phyloP scores from a whole-genome alignment of 768 basidiomycete species.

The Leccinum uliginosum region DNA sequence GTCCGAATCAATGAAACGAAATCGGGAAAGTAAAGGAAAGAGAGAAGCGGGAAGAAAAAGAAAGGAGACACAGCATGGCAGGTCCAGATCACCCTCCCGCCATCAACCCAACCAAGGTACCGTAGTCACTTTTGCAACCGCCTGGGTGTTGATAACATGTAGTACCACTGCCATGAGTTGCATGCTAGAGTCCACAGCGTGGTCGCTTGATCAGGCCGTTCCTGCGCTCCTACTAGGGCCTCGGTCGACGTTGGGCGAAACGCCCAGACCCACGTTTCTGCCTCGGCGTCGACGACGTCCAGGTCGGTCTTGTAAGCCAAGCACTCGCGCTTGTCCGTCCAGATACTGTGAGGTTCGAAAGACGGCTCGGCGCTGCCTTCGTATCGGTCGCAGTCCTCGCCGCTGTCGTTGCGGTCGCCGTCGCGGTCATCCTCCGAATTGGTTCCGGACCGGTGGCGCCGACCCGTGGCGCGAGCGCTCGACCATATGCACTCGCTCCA shows the following conservation, averaged over 20 bases:
- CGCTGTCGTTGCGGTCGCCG: neutral
- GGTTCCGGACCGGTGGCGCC: constrained; percentile 10
- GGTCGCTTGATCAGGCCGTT: neutral
- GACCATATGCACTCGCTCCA: neutral
- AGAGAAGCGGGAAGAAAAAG: neutral
- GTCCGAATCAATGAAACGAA: neutral
- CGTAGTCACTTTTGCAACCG: neutral
- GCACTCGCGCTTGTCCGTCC: constrained; percentile 2
- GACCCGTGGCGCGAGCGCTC: constrained; percentile 8
- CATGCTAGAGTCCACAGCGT: neutral
- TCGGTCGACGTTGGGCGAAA: constrained; percentile 10
- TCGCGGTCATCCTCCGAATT: neutral
- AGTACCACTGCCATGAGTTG: neutral
- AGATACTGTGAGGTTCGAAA: neutral
- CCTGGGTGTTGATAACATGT: neutral
- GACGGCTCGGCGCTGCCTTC: neutral
- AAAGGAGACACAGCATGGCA: constrained; percentile 8
- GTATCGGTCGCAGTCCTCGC: neutral
- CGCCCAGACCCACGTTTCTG: neutral
- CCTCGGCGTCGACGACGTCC: constrained; percentile 4
- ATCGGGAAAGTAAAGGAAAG: neutral
- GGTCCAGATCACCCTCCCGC: neutral
- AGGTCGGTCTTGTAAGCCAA: neutral
- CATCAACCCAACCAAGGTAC: neutral
- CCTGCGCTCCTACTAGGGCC: neutral